phyloP scores from a whole-genome alignment of 2,329 filamentous ascomycete species.

The Xylariomycetidae sp. region DNA sequence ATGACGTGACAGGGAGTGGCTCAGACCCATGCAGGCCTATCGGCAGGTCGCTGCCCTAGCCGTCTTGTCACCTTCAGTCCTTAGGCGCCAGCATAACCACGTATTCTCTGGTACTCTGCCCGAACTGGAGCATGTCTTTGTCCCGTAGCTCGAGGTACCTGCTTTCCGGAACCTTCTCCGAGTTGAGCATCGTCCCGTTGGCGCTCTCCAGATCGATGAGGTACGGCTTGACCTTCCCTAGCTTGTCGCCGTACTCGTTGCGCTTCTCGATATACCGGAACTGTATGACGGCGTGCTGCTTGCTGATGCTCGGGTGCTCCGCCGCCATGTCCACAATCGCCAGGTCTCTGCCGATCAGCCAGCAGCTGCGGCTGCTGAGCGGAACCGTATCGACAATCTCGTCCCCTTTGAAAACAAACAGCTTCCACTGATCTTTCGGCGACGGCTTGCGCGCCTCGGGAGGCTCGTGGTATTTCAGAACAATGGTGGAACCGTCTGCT shows the following conservation, averaged over 20 bases:
- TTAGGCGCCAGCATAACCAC: constrained; percentile 77
- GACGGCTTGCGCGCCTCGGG: constrained; percentile 86
- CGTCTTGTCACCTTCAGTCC: constrained; percentile 25
- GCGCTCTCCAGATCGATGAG: constrained; percentile 90
- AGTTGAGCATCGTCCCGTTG: constrained; percentile 84
- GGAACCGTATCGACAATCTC: constrained; percentile 80
- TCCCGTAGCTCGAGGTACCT: constrained; percentile 82
- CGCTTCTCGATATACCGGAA: constrained; percentile 80
- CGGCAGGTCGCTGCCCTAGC: background rate
- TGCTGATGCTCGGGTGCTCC: constrained; percentile 88
- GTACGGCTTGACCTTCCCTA: constrained; percentile 78
- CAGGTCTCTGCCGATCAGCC: constrained; percentile 80
- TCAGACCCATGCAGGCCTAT: background rate
- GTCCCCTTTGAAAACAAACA: constrained; percentile 86
- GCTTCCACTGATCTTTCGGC: constrained; percentile 72
- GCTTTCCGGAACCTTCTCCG: constrained; percentile 65
- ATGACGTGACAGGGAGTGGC: too few species aligned
- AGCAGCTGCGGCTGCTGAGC: constrained; percentile 73
- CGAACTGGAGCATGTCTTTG: constrained; percentile 86
- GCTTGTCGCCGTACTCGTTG: constrained; percentile 82
- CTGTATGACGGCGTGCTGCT: constrained; percentile 93
- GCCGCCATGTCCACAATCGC: constrained; percentile 77
- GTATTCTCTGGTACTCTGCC: constrained; percentile 85
- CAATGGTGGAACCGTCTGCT: constrained; percentile 66
- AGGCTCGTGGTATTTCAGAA: constrained; percentile 95